A percentile compares a stretch with the other conserved stretches of the same genome.
Conservation (phyloP, 2,329 filamentous ascomycete genomes). For the Didymella pinodella region DNA sequence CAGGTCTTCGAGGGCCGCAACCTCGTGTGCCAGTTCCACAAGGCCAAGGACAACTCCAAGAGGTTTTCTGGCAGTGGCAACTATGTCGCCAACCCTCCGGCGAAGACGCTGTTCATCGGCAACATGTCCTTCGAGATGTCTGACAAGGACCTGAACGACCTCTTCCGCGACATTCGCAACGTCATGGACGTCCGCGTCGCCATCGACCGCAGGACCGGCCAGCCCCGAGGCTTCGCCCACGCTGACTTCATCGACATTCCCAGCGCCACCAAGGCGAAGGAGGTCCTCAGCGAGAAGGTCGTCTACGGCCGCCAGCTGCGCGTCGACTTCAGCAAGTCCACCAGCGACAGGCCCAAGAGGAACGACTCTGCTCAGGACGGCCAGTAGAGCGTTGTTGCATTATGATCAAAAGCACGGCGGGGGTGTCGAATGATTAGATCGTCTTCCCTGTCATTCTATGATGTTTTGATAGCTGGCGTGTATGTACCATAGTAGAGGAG, state of each 20-base stretch:
- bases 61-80: slow-evolving; percentile 8
- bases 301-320: slow-evolving; percentile 73
- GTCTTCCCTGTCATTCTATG: slow-evolving; percentile 29
- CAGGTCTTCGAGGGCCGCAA: slow-evolving; percentile 70
- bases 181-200: slow-evolving; percentile 80
- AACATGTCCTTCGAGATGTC: slow-evolving; percentile 88
- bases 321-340: slow-evolving; percentile 66
- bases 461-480: slow-evolving; percentile 36
- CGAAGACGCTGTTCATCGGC: slow-evolving; percentile 78
- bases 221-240: slow-evolving; percentile 84
- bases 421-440: slow-evolving; percentile 11
- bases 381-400: slow-evolving; percentile 6
- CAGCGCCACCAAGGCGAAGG: slow-evolving; percentile 68
- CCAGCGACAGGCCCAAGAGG: slow-evolving; percentile 16
- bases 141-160: slow-evolving; percentile 79
- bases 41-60: slow-evolving; percentile 28
- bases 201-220: slow-evolving; percentile 80
- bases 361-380: slow-evolving; percentile 30
- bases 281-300: slow-evolving; percentile 62
- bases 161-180: slow-evolving; percentile 75
- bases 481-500: slow-evolving; percentile 45
- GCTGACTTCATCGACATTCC: slow-evolving; percentile 77
- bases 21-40: slow-evolving; percentile 68
- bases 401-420: slow-evolving; percentile 11
- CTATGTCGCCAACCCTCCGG: slow-evolving; percentile 56